Conservation (phyloP, 169 alveolate genomes). For the Plasmodium sp. region DNA sequence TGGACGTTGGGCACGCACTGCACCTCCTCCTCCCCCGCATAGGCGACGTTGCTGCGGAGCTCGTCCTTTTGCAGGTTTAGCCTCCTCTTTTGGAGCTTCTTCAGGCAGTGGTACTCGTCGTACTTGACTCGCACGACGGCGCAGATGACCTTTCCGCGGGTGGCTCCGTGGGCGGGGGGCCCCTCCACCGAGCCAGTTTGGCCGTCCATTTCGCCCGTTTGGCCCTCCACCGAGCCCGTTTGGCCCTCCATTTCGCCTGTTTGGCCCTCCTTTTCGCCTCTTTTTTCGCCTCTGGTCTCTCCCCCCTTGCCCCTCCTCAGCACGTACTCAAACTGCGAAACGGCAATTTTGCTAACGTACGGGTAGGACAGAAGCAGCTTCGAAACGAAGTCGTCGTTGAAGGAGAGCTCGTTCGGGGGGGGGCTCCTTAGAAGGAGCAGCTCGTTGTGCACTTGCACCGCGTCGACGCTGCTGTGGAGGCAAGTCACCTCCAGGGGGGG, state of each 20-base stretch:
- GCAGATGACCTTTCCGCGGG: conserved; percentile 19
- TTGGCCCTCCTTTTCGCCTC: background rate
- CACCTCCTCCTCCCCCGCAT: conserved; percentile 36
- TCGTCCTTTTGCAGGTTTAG: conserved; percentile 32
- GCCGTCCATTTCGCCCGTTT: background rate
- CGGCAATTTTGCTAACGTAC: background rate
- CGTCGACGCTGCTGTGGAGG: background rate
- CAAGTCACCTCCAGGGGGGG: background rate
- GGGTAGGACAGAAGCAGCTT: conserved; percentile 13
- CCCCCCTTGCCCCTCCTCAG: conserved; percentile 3
- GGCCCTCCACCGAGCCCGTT: background rate
- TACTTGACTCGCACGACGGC: conserved; percentile 29
- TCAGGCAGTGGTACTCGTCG: conserved; percentile 48
- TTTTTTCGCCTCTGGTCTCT: background rate
- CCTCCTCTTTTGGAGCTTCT: conserved; percentile 33
- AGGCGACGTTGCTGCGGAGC: conserved; percentile 1
- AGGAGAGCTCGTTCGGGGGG: background rate
- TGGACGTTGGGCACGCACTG: conserved; percentile 25
- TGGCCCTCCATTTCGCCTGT: background rate
- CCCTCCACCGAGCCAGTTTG: background rate
- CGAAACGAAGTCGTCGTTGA: conserved; percentile 18
- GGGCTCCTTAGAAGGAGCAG: background rate
- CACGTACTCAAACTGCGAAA: conserved; percentile 25
- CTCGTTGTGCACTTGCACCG: background rate
- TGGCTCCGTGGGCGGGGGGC: background rate